Conservation (phyloP, 257 asterid species). For the Cynanchum wilfordii region DNA sequence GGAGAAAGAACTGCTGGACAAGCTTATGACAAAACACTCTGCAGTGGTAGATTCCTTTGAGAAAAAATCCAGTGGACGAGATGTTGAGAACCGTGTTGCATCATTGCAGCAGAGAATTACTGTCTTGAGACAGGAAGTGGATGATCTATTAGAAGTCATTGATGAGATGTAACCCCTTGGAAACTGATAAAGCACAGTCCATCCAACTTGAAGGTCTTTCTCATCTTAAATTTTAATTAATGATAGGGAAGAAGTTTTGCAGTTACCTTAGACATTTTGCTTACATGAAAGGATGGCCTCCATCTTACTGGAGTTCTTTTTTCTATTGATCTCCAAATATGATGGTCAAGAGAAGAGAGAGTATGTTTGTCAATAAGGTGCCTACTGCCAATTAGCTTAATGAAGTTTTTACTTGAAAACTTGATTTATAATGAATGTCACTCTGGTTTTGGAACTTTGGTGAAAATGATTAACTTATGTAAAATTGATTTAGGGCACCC, state of each 20-base stretch:
- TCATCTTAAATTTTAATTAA: not conserved
- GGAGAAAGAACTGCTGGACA: conserved; percentile 90
- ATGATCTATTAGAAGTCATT: conserved; percentile 75
- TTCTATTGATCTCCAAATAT: not conserved
- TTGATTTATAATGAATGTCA: not conserved
- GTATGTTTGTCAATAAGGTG: not conserved
- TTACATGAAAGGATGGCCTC: not conserved
- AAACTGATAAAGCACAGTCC: not conserved
- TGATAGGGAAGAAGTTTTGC: conserved; percentile 4
- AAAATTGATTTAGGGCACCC: not conserved
- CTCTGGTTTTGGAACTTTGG: not conserved
- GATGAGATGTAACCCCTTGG: conserved; percentile 56
- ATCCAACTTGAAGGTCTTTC: conserved; percentile 5
- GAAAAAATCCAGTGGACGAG: conserved; percentile 75
- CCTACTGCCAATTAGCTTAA: not conserved
- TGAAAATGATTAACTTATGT: not conserved
- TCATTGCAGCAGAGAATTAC: conserved; percentile 72
- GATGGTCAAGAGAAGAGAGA: not conserved
- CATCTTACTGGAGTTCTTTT: not conserved
- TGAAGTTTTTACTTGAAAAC: not conserved
- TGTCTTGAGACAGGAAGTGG: conserved; percentile 77
- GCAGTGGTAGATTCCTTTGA: conserved; percentile 71
- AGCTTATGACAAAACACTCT: conserved; percentile 80
- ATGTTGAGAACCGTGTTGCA: conserved; percentile 74
- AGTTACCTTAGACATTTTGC: not conserved